Percentiles rank a stretch among this genome's conserved stretches.
Evolutionary conservation across 805 yeast species (phyloP).

Genomic region (Starmera quercuum): DNA sequence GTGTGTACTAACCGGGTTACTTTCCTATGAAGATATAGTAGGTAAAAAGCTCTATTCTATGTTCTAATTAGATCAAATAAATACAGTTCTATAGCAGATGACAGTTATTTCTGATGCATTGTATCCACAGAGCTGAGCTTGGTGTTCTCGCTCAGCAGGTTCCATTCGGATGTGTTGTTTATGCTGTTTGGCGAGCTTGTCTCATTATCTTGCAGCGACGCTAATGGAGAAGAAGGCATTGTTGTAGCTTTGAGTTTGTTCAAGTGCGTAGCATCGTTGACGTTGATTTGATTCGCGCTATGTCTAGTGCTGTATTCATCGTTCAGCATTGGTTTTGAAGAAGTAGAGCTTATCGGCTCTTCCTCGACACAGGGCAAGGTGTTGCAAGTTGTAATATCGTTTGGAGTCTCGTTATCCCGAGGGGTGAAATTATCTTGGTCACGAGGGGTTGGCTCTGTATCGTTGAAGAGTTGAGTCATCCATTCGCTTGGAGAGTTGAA

Average conservation of each 20-base stretch:
- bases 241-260: not conserved
- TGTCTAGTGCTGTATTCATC: not conserved
- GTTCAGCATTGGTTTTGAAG: not conserved
- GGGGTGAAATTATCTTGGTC: constrained; percentile 6
- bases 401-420: constrained; percentile 19
- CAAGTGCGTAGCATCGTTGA: too few species aligned
- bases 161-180: constrained; percentile 1
- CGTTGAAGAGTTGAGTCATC: constrained; percentile 13
- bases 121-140: constrained; percentile 1
- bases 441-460: constrained; percentile 14
- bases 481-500: constrained; percentile 17
- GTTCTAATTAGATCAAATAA: too few species aligned
- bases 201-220: not conserved
- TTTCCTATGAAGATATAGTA: too few species aligned
- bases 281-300: not conserved
- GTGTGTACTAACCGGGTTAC: too few species aligned
- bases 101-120: too few species aligned
- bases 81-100: too few species aligned
- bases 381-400: constrained; percentile 21
- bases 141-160: constrained; percentile 1
- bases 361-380: constrained; percentile 21
- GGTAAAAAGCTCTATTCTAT: too few species aligned
- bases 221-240: constrained; percentile 2
- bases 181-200: not conserved
- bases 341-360: constrained; percentile 12